Evolutionary conservation across 2,329 filamentous ascomycete species (phyloP).

Genomic region (Colletotrichum spaethianum): DNA sequence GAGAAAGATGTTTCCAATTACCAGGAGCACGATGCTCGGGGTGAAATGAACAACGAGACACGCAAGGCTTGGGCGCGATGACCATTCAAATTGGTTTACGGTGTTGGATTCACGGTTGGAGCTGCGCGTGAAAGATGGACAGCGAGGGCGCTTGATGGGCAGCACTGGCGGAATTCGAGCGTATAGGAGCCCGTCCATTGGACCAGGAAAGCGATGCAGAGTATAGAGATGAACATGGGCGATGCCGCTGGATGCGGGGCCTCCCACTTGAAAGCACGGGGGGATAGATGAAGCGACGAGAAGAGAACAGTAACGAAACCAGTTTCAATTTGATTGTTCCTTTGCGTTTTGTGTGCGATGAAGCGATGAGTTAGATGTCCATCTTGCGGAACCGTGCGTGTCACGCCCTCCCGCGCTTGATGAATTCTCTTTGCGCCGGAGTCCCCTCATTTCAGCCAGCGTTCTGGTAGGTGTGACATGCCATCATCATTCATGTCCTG

Average conservation of each 20-base stretch:
- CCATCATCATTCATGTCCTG: slow-evolving; percentile 7
- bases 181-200: background rate
- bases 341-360: background rate
- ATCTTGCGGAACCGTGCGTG: background rate
- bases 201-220: background rate
- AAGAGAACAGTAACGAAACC: slow-evolving; percentile 18
- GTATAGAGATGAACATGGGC: slow-evolving; percentile 9
- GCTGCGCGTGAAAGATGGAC: background rate
- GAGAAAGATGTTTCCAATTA: background rate
- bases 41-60: background rate
- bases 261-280: background rate
- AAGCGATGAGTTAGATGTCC: background rate
- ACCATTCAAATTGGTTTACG: slow-evolving; percentile 9
- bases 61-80: background rate
- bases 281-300: slow-evolving; percentile 21
- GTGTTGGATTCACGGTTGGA: slow-evolving; percentile 17
- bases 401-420: background rate
- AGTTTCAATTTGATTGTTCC: slow-evolving; percentile 9
- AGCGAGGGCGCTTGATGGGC: background rate
- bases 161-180: slow-evolving; percentile 2
- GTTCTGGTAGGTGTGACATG: background rate
- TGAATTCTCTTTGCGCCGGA: background rate
- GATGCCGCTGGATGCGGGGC: background rate
- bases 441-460: background rate
- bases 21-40: background rate